Conservation (phyloP, 306 rosid species). For the Aeschynomene evenia region DNA sequence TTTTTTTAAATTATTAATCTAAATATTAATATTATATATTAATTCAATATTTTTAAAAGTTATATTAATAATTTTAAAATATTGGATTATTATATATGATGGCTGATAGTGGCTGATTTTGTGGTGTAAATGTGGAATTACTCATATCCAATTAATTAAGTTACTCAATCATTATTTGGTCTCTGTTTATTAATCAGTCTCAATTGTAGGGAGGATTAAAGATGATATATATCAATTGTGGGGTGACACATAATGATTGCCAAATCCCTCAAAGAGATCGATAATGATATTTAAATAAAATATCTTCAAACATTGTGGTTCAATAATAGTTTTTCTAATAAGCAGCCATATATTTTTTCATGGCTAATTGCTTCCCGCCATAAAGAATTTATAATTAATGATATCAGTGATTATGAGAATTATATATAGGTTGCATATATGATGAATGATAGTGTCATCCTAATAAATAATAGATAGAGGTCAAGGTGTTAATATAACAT, state of each 20-base stretch:
- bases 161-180: slow-evolving; percentile 36
- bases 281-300: slow-evolving; percentile 41
- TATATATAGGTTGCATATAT: background rate
- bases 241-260: slow-evolving; percentile 53
- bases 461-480: slow-evolving; percentile 12
- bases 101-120: no score
- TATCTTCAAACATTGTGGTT: slow-evolving; percentile 34
- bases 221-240: slow-evolving; percentile 42
- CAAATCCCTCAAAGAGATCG: slow-evolving; percentile 49
- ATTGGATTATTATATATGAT: no score
- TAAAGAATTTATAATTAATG: no score
- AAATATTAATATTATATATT: no score
- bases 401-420: background rate
- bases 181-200: slow-evolving; percentile 42
- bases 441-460: slow-evolving; percentile 1
- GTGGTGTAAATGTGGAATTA: no score
- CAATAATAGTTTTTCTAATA: slow-evolving; percentile 1
- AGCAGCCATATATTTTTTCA: slow-evolving; percentile 2
- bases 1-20: no score
- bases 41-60: no score
- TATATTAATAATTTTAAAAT: no score
- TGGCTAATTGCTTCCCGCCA: background rate
- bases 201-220: slow-evolving; percentile 18
- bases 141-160: no score
- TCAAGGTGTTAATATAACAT: slow-evolving; percentile 19